Evolutionary conservation across 2,329 filamentous ascomycete species (phyloP), one percentile per base, ranked within the genome.

Genomic region (Cladosporium sp.): DNA sequence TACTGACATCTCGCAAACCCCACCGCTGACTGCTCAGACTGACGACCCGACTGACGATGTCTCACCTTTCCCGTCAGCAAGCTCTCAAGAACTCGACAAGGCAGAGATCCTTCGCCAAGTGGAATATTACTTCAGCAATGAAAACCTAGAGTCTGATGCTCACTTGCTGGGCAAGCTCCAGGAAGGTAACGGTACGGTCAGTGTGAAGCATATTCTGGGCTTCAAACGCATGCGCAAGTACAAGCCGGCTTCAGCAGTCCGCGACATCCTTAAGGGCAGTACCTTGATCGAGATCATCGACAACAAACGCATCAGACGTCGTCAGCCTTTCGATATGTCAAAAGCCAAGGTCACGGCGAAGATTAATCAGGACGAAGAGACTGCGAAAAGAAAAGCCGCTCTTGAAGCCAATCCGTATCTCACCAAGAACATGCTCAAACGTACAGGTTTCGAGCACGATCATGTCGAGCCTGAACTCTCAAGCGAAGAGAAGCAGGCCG

Each of bases 381-480:
- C 56, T 30, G 66, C 65, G 54, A 56, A 57, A 15, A 13, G 25
- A 4, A n/a, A 46, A 7, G 20, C 30, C 4, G 42, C 35, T 11
- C 51, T 58, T 15, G 53, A 30, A n/a, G 53, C 59, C 25, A 57
- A 63, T 27, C 60, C 63, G 20, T 67, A 66, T 52, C 60, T 67
- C 38, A 69, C 64, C 11, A 75, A 74, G 59, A 67, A 61, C 32
- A 71, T 73, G 67, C 55, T 67, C 29, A 64, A 66, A 58, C 67
- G 67, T 3, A 73, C 71, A 13, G 74, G 74, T 0, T 76, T 77
- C 52, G 74, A 77, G 79, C 84, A 90, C 54, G 88, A 82, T 66
- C 93, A 81, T 63, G 83, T 86, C 11, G 92, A 97, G 66, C 77
- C 84, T 1, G 90, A 90, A 0, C 70, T 94, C 53, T 91, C 85